Evolutionary conservation across 164 flowering plant species (phyloP).

Genomic region (Aristolochia californica): DNA sequence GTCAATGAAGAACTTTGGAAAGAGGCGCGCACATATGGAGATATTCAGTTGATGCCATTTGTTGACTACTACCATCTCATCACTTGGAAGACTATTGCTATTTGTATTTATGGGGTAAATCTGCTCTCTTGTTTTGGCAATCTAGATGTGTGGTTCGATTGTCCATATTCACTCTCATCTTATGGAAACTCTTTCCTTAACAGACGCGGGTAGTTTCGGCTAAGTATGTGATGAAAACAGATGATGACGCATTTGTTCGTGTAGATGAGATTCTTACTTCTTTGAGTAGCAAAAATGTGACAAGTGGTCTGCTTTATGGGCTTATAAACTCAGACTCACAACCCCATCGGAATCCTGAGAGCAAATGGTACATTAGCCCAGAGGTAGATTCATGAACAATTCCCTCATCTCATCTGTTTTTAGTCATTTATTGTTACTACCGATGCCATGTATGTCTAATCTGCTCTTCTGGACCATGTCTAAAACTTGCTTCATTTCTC

Average conservation of each 20-base stretch:
- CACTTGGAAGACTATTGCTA: constrained; percentile 94
- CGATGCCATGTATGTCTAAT: background rate
- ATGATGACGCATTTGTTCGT: constrained; percentile 99
- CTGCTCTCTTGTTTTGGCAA: background rate
- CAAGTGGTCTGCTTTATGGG: constrained; percentile 79
- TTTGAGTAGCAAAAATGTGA: constrained; percentile 37
- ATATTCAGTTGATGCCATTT: constrained; percentile 92
- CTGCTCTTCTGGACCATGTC: too few species aligned
- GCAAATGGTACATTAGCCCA: constrained; percentile 87
- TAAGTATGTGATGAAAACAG: constrained; percentile 93
- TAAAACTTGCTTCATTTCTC: background rate
- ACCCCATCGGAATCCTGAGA: constrained; percentile 73
- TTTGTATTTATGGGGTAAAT: constrained; percentile 92
- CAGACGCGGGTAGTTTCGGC: constrained; percentile 85
- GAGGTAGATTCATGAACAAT: constrained; percentile 39
- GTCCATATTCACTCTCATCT: background rate
- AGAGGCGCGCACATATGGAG: constrained; percentile 84
- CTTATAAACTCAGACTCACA: constrained; percentile 75
- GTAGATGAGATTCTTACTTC: constrained; percentile 76
- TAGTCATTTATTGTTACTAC: background rate
- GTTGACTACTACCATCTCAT: constrained; percentile 92
- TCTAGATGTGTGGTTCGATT: background rate
- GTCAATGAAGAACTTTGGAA: constrained; percentile 97
- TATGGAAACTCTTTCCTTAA: constrained; percentile 8
- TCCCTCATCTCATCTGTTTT: background rate